These are phyloP conservation scores for Saussurea involucrata DNA, from an alignment of 129 eudicot genomes.

Conservation along the genomic window DNA sequence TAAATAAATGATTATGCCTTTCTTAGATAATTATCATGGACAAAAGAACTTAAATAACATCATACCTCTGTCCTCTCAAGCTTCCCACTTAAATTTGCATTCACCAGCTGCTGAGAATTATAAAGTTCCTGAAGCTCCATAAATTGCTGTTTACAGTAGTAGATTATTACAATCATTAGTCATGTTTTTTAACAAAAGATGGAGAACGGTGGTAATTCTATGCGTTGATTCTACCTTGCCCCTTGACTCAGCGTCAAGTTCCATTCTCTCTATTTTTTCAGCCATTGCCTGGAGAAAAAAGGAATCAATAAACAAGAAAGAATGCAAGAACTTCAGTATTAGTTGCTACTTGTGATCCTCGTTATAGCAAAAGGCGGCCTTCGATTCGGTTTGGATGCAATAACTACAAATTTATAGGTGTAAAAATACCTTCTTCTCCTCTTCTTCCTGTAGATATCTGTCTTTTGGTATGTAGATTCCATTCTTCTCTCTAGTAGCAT, in stretches of 20 bases:
- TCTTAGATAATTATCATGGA: background rate
- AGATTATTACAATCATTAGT: slow-evolving; percentile 8
- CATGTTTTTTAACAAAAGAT: background rate
- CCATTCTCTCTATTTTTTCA: slow-evolving; percentile 95
- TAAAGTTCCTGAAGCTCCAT: slow-evolving; percentile 82
- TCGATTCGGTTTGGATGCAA: background rate
- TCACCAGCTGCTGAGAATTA: slow-evolving; percentile 76
- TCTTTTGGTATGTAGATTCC: slow-evolving; percentile 97
- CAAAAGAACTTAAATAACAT: background rate
- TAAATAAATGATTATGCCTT: slow-evolving; percentile 9
- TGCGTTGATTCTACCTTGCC: slow-evolving; percentile 65
- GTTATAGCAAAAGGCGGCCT: background rate
- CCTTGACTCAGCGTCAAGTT: slow-evolving; percentile 80
- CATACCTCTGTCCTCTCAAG: slow-evolving; percentile 88
- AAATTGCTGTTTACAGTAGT: slow-evolving; percentile 55
- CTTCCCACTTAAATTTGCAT: slow-evolving; percentile 66
- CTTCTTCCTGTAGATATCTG: slow-evolving; percentile 92
- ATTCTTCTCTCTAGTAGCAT: slow-evolving; percentile 94
- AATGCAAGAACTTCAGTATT: background rate
- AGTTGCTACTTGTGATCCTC: background rate
- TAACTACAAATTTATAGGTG: background rate
- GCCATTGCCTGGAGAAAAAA: slow-evolving; percentile 64
- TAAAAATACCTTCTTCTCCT: slow-evolving; percentile 78
- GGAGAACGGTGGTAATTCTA: background rate
- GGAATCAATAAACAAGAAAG: background rate